These are phyloP conservation scores for Scalesia atractyloides DNA, from an alignment of 129 eudicot species.

Conservation along the genomic window DNA sequence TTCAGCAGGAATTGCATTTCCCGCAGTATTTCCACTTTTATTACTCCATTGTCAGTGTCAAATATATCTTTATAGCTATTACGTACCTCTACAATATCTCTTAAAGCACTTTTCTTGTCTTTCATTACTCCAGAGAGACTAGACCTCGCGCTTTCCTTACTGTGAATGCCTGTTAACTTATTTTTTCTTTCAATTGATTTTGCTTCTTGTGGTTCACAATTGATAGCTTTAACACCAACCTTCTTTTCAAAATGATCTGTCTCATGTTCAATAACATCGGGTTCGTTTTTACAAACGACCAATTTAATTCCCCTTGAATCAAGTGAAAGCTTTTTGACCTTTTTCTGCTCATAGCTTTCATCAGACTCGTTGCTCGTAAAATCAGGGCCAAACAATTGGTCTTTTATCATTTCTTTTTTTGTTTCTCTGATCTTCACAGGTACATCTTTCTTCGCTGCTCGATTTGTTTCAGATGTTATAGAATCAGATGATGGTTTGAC, in stretches of 20 bases:
- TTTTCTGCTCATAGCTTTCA: slow-evolving; percentile 38
- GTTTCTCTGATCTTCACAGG: slow-evolving; percentile 47
- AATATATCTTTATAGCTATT: slow-evolving; percentile 44
- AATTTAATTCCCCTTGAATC: slow-evolving; percentile 34
- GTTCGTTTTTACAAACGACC: slow-evolving; percentile 39
- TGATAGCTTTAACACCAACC: slow-evolving; percentile 27
- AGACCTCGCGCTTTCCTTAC: slow-evolving; percentile 33
- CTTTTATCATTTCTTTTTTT: slow-evolving; percentile 40
- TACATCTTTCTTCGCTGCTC: slow-evolving; percentile 39
- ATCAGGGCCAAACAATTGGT: slow-evolving; percentile 28
- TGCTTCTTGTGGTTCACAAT: slow-evolving; percentile 24
- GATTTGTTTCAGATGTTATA: slow-evolving; percentile 34
- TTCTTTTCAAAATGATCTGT: slow-evolving; percentile 29
- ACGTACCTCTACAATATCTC: slow-evolving; percentile 39
- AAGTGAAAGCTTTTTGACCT: slow-evolving; percentile 44
- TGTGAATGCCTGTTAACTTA: slow-evolving; percentile 44
- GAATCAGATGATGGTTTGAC: slow-evolving; percentile 30
- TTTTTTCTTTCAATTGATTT: slow-evolving; percentile 38
- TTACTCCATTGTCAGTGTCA: slow-evolving; percentile 43
- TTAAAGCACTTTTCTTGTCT: slow-evolving; percentile 44
- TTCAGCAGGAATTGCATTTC: slow-evolving; percentile 25
- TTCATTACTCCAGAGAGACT: slow-evolving; percentile 29
- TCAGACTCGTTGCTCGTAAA: slow-evolving; percentile 38
- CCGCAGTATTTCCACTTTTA: slow-evolving; percentile 36
- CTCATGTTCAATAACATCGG: slow-evolving; percentile 37